Conservation (phyloP, 495 filamentous ascomycete species). For the Penicillium turbatum region DNA sequence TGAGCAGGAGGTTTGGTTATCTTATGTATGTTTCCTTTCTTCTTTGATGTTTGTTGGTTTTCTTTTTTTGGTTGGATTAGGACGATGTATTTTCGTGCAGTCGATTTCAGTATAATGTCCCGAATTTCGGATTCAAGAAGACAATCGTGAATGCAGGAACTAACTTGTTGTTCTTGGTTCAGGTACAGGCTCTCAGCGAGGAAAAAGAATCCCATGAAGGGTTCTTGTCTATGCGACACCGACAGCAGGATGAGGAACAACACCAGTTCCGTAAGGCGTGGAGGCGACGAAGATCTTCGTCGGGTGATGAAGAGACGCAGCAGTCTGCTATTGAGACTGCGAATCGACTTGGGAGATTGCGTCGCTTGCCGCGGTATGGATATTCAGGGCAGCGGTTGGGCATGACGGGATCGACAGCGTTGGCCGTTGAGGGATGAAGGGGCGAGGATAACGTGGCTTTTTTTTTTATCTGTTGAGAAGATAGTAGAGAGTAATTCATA, state of each 20-base stretch:
- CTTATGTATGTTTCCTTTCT: conserved; percentile 29
- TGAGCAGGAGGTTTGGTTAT: conserved; percentile 41
- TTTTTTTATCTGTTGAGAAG: neutral
- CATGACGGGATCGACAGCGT: conserved; percentile 7
- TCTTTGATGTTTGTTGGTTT: neutral
- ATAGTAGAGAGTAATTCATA: neutral
- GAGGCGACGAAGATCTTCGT: conserved; percentile 24
- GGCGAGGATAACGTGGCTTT: neutral
- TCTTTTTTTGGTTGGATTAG: conserved; percentile 1
- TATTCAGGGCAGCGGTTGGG: conserved; percentile 11
- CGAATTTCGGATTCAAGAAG: neutral
- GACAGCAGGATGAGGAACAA: conserved; percentile 38
- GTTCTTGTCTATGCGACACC: conserved; percentile 34
- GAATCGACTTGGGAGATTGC: conserved; percentile 11
- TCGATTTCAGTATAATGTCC: neutral
- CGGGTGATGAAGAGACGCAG: neutral
- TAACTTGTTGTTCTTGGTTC: neutral
- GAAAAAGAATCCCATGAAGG: conserved; percentile 39
- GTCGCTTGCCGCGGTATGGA: conserved; percentile 17
- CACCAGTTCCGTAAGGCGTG: conserved; percentile 40
- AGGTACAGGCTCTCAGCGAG: conserved; percentile 37
- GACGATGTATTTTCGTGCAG: neutral
- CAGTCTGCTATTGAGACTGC: neutral
- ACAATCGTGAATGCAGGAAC: neutral
- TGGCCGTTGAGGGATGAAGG: conserved; percentile 15